Conservation (phyloP, 176 grass and related monocot species). For the Leersia perrieri region DNA sequence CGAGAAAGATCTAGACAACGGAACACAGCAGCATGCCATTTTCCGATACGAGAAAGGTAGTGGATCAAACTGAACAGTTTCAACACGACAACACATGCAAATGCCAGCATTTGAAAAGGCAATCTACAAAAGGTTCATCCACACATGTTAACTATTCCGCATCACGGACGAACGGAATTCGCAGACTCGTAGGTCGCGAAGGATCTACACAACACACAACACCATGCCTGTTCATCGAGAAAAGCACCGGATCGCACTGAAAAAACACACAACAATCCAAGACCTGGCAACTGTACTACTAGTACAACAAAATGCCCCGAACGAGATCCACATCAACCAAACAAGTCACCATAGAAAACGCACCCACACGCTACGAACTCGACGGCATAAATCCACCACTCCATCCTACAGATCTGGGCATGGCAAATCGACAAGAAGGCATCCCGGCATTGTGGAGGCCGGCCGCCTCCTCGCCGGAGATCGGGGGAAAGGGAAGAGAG, state of each 20-base stretch:
- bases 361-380: too few species aligned
- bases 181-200: not conserved
- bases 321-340: not conserved
- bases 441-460: not conserved
- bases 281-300: not conserved
- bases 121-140: not conserved
- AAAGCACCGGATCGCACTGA: not conserved
- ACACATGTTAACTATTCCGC: not conserved
- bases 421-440: not conserved
- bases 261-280: not conserved
- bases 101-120: not conserved
- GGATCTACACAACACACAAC: not conserved
- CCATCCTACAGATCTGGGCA: conserved; percentile 7
- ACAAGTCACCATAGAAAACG: not conserved
- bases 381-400: not conserved
- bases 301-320: not conserved
- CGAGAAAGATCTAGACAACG: not conserved
- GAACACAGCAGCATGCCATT: not conserved
- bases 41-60: not conserved
- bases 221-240: too few species aligned
- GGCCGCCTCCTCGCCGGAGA: not conserved
- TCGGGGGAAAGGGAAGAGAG: too few species aligned
- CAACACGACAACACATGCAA: not conserved
- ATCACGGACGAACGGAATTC: not conserved
- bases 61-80: not conserved